Evolutionary conservation across 2,329 filamentous ascomycete species (phyloP).

Genomic region (Hypoxylon sp.): DNA sequence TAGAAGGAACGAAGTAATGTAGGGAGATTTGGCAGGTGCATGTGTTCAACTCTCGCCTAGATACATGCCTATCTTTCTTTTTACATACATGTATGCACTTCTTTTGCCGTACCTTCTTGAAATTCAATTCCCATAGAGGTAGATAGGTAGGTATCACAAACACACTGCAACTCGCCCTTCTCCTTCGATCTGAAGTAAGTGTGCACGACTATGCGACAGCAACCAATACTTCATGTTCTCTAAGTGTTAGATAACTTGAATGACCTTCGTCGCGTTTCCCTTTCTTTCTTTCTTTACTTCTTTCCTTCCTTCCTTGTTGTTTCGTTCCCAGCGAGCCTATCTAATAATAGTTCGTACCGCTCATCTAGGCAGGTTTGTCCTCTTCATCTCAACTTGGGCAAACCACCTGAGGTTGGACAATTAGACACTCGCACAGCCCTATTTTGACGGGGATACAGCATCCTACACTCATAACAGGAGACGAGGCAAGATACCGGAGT

Average conservation of each 20-base stretch:
- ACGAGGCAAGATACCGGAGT: neutral
- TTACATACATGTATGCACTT: no score
- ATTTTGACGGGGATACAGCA: neutral
- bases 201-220: neutral
- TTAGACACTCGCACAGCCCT: neutral
- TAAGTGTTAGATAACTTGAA: neutral
- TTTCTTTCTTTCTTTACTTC: neutral
- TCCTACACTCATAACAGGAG: neutral
- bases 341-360: neutral
- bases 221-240: neutral
- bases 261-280: neutral
- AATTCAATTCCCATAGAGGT: neutral
- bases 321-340: neutral
- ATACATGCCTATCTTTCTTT: neutral
- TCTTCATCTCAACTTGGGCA: slow-evolving; percentile 7
- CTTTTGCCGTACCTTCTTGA: neutral
- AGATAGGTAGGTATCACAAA: slow-evolving; percentile 1
- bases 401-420: neutral
- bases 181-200: neutral
- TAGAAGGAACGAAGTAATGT: neutral
- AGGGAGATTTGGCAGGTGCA: no score
- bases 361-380: neutral
- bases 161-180: neutral
- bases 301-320: neutral
- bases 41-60: neutral